Evolutionary conservation across 2,329 filamentous ascomycete species (phyloP), one percentile per base, ranked within the genome.

Genomic region (Orbilia blumenaviensis): DNA sequence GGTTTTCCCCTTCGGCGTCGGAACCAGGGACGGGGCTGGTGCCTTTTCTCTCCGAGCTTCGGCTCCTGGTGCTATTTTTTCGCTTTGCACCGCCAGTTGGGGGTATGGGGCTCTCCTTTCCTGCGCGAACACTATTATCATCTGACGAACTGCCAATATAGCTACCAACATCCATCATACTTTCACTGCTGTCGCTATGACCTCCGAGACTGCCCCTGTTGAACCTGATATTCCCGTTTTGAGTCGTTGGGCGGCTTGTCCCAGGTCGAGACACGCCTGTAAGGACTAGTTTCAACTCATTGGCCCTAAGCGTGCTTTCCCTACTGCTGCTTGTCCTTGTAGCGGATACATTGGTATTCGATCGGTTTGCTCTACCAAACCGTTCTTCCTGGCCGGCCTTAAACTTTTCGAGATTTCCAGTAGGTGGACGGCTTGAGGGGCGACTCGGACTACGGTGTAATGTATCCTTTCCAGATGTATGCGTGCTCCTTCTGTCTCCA

Each of bases 231-330:
- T 69, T 63, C 14, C 64, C 72, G 12, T 69, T 69, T 10, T 69
- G 72, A 1, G 72, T 76, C 12, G 42, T 46, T n/a, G 72, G 72
- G 12, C 72, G 23, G 32, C 64, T 66, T 2, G 50, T 52, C 6
- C 38, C 27, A 5, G 72, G 58, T 23, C 72, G 56, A 1, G 64
- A 69, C n/a, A 60, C 64, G 7, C 72, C 72, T 4, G 83, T 82
- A 0, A 86, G 81, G 0, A 84, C 84, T 4, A 83, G 81, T 75
- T 85, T 85, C 12, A 86, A 81, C 52, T 86, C 85, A 29, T 85
- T 84, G 10, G 86, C 83, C 3, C 83, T 81, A 1, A 85, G 80
- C 0, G 83, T 81, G 21, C 82, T 83, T 64, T 81, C 81, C 1
- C 81, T 78, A 23, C 82, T 83, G 1, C 82, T 83, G 12, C 81